A percentile compares a stretch with the other conserved stretches of the same genome.
phyloP scores from a whole-genome alignment of 139 green algal genomes.

The Desmodesmus armatus region DNA sequence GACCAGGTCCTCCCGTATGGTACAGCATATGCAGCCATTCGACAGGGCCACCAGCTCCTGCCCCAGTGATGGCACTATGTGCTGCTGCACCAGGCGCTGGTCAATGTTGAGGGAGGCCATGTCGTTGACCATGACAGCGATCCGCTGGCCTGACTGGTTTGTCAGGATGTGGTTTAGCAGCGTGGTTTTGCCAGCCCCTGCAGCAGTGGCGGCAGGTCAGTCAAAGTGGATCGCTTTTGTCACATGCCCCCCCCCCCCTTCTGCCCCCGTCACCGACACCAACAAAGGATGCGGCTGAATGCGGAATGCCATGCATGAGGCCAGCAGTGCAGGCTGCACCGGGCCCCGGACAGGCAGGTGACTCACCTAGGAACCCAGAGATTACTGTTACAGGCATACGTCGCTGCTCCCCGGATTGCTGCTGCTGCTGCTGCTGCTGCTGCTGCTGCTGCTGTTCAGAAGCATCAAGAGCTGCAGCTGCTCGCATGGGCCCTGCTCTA shows the following conservation, averaged over 20 bases:
- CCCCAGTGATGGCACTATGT: background rate
- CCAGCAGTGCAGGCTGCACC: too few relatives aligned
- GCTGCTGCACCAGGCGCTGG: constrained; percentile 61
- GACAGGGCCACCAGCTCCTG: constrained; percentile 41
- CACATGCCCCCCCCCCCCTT: too few relatives aligned
- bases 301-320: background rate
- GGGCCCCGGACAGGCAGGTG: too few relatives aligned
- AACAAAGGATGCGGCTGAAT: background rate
- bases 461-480: background rate
- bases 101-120: constrained; percentile 93
- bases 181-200: constrained; percentile 88
- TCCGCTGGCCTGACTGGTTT: constrained; percentile 59
- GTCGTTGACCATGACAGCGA: constrained; percentile 89
- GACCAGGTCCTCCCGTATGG: constrained; percentile 78
- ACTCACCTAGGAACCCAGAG: constrained; percentile 55
- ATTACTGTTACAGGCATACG: constrained; percentile 57
- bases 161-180: constrained; percentile 79
- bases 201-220: background rate
- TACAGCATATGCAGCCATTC: constrained; percentile 92
- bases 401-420: too few relatives aligned
- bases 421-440: background rate
- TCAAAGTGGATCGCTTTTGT: too few relatives aligned
- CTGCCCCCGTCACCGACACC: too few relatives aligned
- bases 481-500: background rate
- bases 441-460: background rate